Conservation (phyloP, 2,329 filamentous ascomycete species). For the Aspergillus sp. region DNA sequence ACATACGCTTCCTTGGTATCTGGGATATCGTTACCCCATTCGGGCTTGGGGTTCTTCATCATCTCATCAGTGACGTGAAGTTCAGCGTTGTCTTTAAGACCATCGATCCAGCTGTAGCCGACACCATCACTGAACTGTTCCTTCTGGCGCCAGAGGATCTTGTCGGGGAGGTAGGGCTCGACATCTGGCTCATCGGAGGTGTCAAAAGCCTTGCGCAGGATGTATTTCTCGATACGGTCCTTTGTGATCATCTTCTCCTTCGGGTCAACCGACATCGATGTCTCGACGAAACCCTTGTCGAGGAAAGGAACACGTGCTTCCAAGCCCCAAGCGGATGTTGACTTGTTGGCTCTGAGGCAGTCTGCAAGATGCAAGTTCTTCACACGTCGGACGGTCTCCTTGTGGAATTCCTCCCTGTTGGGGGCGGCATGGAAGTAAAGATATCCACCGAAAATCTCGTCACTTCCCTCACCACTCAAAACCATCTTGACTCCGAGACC, state of each 20-base stretch:
- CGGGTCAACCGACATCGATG: constrained; percentile 90
- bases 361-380: constrained; percentile 97
- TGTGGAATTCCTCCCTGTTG: constrained; percentile 87
- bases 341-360: constrained; percentile 98
- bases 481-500: constrained; percentile 99
- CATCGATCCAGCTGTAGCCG: constrained; percentile 98
- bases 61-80: constrained; percentile 90
- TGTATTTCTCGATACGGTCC: constrained; percentile 93
- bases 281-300: constrained; percentile 94
- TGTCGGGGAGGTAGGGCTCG: constrained; percentile 86
- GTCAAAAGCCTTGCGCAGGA: constrained; percentile 96
- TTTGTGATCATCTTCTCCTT: constrained; percentile 93
- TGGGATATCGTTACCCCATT: constrained; percentile 91
- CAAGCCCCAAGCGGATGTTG: constrained; percentile 94
- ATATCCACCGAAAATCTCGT: constrained; percentile 98
- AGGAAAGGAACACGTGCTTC: constrained; percentile 98
- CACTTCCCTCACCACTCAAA: constrained; percentile 90
- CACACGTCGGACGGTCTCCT: constrained; percentile 88
- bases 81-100: constrained; percentile 91
- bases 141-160: constrained; percentile 98
- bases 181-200: constrained; percentile 79
- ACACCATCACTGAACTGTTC: constrained; percentile 99
- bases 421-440: constrained; percentile 97
- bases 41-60: constrained; percentile 96
- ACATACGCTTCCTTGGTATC: constrained; percentile 93